These are phyloP conservation scores for Chernovozyma sophiae-reginae DNA, from an alignment of 1,139 yeast genomes.

Conservation along the genomic window DNA sequence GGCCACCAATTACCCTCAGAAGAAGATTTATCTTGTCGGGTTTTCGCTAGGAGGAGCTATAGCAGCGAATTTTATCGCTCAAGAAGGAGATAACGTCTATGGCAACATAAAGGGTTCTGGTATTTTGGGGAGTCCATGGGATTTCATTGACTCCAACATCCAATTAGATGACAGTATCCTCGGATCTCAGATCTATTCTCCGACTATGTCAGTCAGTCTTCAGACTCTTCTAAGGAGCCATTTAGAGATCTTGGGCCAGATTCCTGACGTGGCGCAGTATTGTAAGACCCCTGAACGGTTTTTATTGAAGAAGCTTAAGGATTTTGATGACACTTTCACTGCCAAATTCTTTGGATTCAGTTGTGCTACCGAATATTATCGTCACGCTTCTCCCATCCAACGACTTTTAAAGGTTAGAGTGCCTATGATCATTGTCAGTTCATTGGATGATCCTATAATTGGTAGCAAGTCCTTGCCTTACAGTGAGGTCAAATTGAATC, in stretches of 20 bases:
- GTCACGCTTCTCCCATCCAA: slow-evolving; percentile 50
- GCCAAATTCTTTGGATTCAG: slow-evolving; percentile 52
- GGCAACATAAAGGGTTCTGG: slow-evolving; percentile 45
- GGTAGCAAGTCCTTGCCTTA: slow-evolving; percentile 55
- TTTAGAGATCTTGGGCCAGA: slow-evolving; percentile 25
- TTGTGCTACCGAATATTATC: slow-evolving; percentile 50
- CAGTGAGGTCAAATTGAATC: slow-evolving; percentile 58
- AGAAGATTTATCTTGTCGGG: slow-evolving; percentile 49
- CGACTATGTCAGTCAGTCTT: slow-evolving; percentile 50
- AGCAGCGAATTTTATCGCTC: slow-evolving; percentile 52
- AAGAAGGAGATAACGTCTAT: slow-evolving; percentile 36
- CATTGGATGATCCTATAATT: slow-evolving; percentile 57
- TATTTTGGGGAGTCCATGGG: slow-evolving; percentile 56
- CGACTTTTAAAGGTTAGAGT: slow-evolving; percentile 48
- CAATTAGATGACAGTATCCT: slow-evolving; percentile 37
- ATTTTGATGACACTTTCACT: slow-evolving; percentile 53
- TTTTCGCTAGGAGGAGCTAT: slow-evolving; percentile 59
- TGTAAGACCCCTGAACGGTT: slow-evolving; percentile 31
- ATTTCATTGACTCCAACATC: slow-evolving; percentile 44
- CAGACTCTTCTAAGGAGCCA: slow-evolving; percentile 43
- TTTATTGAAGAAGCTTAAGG: slow-evolving; percentile 27
- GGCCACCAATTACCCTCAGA: slow-evolving; percentile 44
- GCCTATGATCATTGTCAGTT: slow-evolving; percentile 47
- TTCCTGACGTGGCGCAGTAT: slow-evolving; percentile 26
- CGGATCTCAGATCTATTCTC: slow-evolving; percentile 49